Percentiles rank a stretch among this genome's conserved stretches.
These are phyloP conservation scores for Cyphellophora europaea DNA, from an alignment of 2,329 filamentous ascomycete genomes.

Conservation along the genomic window DNA sequence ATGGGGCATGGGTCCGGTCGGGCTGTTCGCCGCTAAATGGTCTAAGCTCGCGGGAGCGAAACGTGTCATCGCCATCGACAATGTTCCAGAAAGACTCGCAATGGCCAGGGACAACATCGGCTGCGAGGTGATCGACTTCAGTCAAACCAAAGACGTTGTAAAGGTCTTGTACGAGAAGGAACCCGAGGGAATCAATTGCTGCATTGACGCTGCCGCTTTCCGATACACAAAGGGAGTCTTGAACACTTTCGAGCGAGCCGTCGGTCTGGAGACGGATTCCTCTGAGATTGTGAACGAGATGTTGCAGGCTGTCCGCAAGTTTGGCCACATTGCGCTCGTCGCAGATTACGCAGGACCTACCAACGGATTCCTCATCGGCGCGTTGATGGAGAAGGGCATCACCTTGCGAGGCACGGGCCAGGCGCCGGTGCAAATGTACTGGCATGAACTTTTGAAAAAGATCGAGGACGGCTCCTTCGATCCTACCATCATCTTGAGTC, in stretches of 20 bases:
- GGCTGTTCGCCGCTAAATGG: conserved; percentile 38
- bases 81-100: conserved; percentile 37
- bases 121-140: conserved; percentile 41
- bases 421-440: conserved; percentile 72
- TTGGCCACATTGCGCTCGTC: conserved; percentile 47
- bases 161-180: conserved; percentile 59
- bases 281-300: conserved; percentile 44
- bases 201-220: conserved; percentile 52
- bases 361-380: conserved; percentile 15
- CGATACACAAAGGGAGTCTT: conserved; percentile 47
- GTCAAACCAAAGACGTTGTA: conserved; percentile 55
- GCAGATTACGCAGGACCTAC: conserved; percentile 30
- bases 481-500: conserved; percentile 7
- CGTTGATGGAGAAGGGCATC: conserved; percentile 25
- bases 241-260: conserved; percentile 41
- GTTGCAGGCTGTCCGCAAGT: conserved; percentile 39
- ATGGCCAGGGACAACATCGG: conserved; percentile 4
- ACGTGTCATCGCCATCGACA: conserved; percentile 65
- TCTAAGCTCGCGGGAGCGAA: conserved; percentile 57
- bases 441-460: conserved; percentile 60
- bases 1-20: conserved; percentile 10
- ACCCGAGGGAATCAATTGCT: conserved; percentile 59
- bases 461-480: conserved; percentile 14
- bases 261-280: conserved; percentile 66
- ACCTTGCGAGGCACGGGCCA: conserved; percentile 43